Evolutionary conservation across 1,139 yeast genomes (phyloP).

Genomic region (Wickerhamomyces sp.): DNA sequence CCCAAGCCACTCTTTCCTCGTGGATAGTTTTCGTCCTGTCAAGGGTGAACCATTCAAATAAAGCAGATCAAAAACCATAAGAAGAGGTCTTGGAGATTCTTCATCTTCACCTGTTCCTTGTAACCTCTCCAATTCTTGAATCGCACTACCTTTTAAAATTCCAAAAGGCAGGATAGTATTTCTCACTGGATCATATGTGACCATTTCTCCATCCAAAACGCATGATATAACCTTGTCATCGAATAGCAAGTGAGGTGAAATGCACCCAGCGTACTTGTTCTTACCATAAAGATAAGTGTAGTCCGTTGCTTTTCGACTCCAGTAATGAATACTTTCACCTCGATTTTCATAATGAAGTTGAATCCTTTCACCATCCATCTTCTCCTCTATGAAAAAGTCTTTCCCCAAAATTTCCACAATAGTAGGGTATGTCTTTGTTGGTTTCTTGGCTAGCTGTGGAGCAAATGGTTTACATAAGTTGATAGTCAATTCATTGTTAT

Average conservation of each 20-base stretch:
- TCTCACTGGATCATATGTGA: constrained; percentile 69
- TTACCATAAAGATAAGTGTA: constrained; percentile 72
- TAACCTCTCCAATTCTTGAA: constrained; percentile 30
- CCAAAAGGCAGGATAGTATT: constrained; percentile 73
- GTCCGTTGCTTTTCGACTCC: constrained; percentile 68
- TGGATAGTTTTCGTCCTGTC: constrained; percentile 46
- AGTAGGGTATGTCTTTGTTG: constrained; percentile 42
- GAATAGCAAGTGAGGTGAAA: constrained; percentile 49
- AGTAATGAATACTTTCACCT: constrained; percentile 43
- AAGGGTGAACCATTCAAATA: constrained; percentile 62
- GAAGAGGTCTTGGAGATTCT: constrained; percentile 46
- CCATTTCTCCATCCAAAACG: constrained; percentile 89
- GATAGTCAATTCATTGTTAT: constrained; percentile 40
- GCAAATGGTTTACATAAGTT: constrained; percentile 53
- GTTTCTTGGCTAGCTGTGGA: constrained; percentile 65
- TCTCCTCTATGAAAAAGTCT: constrained; percentile 78
- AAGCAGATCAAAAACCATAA: constrained; percentile 67
- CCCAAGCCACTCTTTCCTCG: constrained; percentile 49
- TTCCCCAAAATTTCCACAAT: constrained; percentile 40
- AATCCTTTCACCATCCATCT: constrained; percentile 90
- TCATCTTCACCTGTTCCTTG: constrained; percentile 18
- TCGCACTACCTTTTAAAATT: constrained; percentile 66
- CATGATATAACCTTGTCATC: constrained; percentile 41
- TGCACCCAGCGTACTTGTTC: constrained; percentile 46
- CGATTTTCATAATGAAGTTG: constrained; percentile 52